These are phyloP conservation scores for Thalassiosira profunda DNA, from an alignment of 108 stramenopile species.

Conservation along the genomic window DNA sequence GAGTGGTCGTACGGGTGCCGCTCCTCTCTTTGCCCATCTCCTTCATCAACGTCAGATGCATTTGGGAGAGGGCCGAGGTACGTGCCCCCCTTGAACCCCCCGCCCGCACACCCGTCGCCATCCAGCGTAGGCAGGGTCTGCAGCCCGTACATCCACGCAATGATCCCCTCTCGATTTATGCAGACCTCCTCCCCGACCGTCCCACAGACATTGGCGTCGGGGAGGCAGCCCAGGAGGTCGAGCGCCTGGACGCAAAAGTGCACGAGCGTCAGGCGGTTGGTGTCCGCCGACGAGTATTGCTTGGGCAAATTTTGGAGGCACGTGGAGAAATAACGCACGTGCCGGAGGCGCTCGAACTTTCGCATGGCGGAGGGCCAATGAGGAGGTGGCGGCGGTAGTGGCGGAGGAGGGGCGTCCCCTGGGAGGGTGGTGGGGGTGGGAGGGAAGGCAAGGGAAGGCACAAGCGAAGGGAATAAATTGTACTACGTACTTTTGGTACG, in stretches of 20 bases:
- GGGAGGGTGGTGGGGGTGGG: too few relatives aligned
- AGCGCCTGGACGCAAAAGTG: constrained; percentile 76
- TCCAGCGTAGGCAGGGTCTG: constrained; percentile 27
- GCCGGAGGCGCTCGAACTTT: constrained; percentile 62
- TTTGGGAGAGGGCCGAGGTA: constrained; percentile 46
- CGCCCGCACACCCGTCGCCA: constrained; percentile 6
- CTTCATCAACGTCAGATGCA: neutral
- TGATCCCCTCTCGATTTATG: constrained; percentile 44
- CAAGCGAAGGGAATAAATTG: too few relatives aligned
- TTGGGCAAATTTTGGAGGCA: constrained; percentile 56
- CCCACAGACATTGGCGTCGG: constrained; percentile 16
- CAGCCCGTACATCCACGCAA: constrained; percentile 71
- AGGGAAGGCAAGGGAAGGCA: too few relatives aligned
- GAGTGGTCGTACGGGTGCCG: constrained; percentile 53
- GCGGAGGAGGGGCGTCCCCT: too few relatives aligned
- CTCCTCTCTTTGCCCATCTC: neutral
- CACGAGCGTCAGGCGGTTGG: constrained; percentile 79
- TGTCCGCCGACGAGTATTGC: constrained; percentile 61
- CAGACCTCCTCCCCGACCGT: constrained; percentile 17
- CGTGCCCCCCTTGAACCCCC: constrained; percentile 67
- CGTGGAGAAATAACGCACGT: constrained; percentile 62
- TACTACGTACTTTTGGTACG: too few relatives aligned
- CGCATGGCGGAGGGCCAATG: constrained; percentile 14
- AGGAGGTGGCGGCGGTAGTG: too few relatives aligned
- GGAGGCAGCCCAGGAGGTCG: constrained; percentile 62